These are phyloP conservation scores for Pseudomassariella vexata DNA, from an alignment of 2,329 filamentous ascomycete species.

Conservation along the genomic window DNA sequence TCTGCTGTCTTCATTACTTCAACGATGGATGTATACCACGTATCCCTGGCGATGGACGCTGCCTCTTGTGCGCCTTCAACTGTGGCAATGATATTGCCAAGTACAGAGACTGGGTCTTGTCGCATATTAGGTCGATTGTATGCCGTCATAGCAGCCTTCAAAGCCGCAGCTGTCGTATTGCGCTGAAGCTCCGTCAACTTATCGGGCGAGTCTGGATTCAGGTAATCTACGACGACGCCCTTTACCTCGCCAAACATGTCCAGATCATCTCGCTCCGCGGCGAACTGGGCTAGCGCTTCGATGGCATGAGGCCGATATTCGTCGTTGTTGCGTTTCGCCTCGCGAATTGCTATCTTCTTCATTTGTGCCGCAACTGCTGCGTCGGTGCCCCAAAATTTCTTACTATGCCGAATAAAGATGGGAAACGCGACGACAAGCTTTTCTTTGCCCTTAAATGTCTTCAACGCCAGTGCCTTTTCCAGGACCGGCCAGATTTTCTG, in stretches of 20 bases:
- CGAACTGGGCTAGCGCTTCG: conserved; percentile 64
- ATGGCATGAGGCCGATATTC: conserved; percentile 75
- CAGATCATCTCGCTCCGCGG: conserved; percentile 60
- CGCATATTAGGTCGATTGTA: conserved; percentile 38
- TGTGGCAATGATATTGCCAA: conserved; percentile 32
- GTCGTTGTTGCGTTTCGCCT: conserved; percentile 90
- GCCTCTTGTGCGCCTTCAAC: conserved; percentile 27
- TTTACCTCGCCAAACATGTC: conserved; percentile 65
- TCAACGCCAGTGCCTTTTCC: conserved; percentile 75
- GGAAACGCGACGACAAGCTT: conserved; percentile 75
- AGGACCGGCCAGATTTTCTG: conserved; percentile 73
- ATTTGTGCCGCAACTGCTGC: conserved; percentile 53
- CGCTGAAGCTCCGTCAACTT: conserved; percentile 34
- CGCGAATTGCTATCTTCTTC: conserved; percentile 75
- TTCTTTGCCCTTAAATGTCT: conserved; percentile 92
- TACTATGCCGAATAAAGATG: conserved; percentile 64
- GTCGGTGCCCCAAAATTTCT: conserved; percentile 50
- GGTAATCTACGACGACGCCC: conserved; percentile 54
- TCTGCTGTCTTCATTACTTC: conserved; percentile 40
- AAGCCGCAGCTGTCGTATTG: conserved; percentile 40
- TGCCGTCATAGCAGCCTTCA: conserved; percentile 44
- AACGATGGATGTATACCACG: conserved; percentile 45
- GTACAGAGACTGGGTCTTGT: conserved; percentile 28
- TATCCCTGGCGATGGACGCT: conserved; percentile 38
- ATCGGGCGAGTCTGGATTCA: conserved; percentile 45